Base-by-base conservation (phyloP, 2,329 filamentous ascomycete species). In the Onygenales sp. region DNA sequence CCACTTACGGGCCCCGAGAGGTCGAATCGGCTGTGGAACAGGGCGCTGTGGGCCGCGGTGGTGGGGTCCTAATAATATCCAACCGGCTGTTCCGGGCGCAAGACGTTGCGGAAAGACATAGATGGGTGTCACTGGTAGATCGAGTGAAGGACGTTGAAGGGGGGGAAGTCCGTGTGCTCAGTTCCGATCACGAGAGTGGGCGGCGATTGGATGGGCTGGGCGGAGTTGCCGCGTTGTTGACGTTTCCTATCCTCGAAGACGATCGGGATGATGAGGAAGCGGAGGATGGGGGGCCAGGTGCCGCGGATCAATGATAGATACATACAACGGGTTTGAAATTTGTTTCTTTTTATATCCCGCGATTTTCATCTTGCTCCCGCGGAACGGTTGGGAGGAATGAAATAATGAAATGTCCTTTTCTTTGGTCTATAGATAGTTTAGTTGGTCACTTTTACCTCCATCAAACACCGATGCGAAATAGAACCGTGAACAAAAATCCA, bases 101-200 rank as follows among this genome's bases (percentile, higher is more conserved):
- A 62, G 84, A 94, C 54, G 79, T 96, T 5, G 79, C 76, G 0
- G 85, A 83, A 54, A 78, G 93, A 60, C 87, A 85, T 66, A 81
- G 84, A 58, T 97, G 91, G 77, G 92, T 97, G 1, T 75, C 74
- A 7, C 76, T 97, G 45, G 91, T 97, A 3, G 92, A 97, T 67
- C 85, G 84, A 57, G 92, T 97, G n/a, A 83, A 84, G 59, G 84
- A 84, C 51, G 73, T 76, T 2, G 85, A 89, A 58, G 93, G 92
- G 4, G 93, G 92, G 1, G 90, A 96, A 59, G 88, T 89, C 0
- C 78, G 88, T 52, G 82, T 97, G n/a, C 72, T 97, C 32, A 97
- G 92, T 68, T 91, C 87, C 62, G 86, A 94, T 64, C 92, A 97
- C 68, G 92, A 96, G 74, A 96, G 91, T 67, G 93, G 93, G 0